Evolutionary conservation across 192 early-diverging fungal species (phyloP), one percentile per base, ranked within the genome.

Genomic region (Chytriomyces hyalinus): DNA sequence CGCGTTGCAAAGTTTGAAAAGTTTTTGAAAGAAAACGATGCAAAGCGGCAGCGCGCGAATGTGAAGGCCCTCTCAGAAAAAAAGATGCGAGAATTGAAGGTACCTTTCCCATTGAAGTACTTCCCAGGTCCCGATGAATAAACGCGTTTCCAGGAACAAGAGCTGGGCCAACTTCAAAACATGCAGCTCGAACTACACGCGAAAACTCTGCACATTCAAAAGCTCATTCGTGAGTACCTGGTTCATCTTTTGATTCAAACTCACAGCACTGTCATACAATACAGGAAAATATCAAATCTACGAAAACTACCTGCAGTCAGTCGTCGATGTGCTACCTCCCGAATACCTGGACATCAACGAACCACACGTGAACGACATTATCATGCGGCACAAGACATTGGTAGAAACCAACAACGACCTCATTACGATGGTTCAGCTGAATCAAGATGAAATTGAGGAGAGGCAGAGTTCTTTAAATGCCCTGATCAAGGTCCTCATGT

Each of bases 11-110:
- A 90, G 81, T 90, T 90, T 79, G 89, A 90, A 68, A 90, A 90
- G 75, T 90, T 90, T 67, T 73, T 90, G 66, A 88, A 88, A 62
- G 89, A 90, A 68, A 90, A 90, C 67, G 89, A 90, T 76, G 89
- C 89, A 15, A 90, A 90, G 70, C 80, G 88, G 53, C 85, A 89
- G 59, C 65, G 89, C 6, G 89, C 89, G 9, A 87, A 88, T 66
- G 49, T 83, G 4, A 90, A 90, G 70, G 86, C 88, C 7, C 73
- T 83, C 73, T 67, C 85, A 6, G 89, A 90, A 69, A 81, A 80
- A 62, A 90, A 88, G 76, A 51, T 87, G 75, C 62, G 84, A 28
- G 89, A 90, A 76, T 75, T 74, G 65, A 90, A 90, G 84, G 89
- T 84, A 47, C 0, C 36, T 36, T 36, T 36, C 4, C 36, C 36